Conservation (phyloP, 73 alveolate species). For the Symbiodinium natans region DNA sequence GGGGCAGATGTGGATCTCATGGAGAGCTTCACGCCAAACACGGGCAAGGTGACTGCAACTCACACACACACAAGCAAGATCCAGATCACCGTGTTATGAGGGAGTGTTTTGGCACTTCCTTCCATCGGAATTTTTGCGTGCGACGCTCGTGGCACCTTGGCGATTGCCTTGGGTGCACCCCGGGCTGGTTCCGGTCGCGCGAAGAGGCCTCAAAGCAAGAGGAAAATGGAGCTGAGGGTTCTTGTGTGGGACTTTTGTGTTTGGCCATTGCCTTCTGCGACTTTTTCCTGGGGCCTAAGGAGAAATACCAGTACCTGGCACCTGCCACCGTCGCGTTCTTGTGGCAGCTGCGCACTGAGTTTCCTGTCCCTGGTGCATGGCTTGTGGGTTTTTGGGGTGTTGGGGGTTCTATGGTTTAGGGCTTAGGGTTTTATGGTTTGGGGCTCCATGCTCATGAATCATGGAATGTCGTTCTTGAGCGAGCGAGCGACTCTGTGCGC, state of each 20-base stretch:
- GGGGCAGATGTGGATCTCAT: not conserved
- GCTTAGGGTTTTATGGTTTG: too few relatives aligned
- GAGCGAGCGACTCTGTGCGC: too few relatives aligned
- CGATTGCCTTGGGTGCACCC: not conserved
- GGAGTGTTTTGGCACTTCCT: not conserved
- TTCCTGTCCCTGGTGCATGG: not conserved
- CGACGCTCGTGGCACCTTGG: not conserved
- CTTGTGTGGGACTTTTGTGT: too few relatives aligned
- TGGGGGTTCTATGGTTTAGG: too few relatives aligned
- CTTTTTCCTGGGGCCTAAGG: constrained; percentile 31
- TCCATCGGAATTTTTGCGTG: not conserved
- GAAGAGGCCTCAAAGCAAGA: too few relatives aligned
- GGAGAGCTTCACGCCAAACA: too few relatives aligned
- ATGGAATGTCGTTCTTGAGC: too few relatives aligned
- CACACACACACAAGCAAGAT: not conserved
- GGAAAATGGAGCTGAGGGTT: too few relatives aligned
- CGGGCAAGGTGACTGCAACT: too few relatives aligned
- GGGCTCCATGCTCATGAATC: too few relatives aligned
- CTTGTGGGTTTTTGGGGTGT: too few relatives aligned
- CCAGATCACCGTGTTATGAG: not conserved
- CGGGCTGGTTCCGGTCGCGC: constrained; percentile 22
- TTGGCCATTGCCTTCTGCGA: too few relatives aligned
- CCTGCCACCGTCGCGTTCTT: constrained; percentile 84
- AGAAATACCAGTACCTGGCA: constrained; percentile 62
- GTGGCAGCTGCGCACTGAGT: constrained; percentile 33